phyloP scores from a whole-genome alignment of 495 filamentous ascomycete genomes.

The Podospora appendiculata region DNA sequence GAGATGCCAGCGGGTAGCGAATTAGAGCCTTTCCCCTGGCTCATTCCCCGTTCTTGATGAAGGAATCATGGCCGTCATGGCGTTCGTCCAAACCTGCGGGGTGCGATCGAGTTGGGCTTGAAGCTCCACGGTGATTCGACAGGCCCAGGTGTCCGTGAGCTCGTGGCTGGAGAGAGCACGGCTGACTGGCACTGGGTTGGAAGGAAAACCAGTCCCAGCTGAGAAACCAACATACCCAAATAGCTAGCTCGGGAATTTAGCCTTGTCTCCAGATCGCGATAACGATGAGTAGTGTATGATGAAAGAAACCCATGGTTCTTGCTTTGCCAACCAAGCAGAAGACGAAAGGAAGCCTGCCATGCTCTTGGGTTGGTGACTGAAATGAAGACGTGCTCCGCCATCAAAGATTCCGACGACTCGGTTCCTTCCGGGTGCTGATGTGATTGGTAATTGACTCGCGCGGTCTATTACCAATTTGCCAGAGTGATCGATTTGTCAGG shows the following conservation, averaged over 20 bases:
- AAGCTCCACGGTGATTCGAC: neutral
- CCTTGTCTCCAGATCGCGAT: neutral
- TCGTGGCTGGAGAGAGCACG: too few species aligned
- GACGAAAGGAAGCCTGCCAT: neutral
- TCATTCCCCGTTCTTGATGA: too few species aligned
- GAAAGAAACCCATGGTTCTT: neutral
- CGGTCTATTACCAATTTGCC: neutral
- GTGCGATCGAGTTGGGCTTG: neutral
- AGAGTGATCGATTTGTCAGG: neutral
- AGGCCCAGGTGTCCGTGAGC: neutral
- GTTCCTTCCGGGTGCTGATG: too few species aligned
- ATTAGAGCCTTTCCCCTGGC: too few species aligned
- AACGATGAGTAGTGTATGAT: neutral
- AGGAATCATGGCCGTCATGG: too few species aligned
- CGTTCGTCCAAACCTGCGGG: too few species aligned
- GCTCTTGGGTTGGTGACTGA: neutral
- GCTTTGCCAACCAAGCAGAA: neutral
- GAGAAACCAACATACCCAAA: neutral
- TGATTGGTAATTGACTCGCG: neutral
- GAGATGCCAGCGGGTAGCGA: too few species aligned
- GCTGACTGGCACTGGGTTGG: neutral
- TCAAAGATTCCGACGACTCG: too few species aligned
- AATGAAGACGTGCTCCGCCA: neutral
- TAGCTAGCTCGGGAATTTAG: neutral
- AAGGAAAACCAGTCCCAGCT: neutral